Evolutionary conservation across 768 basidiomycete species (phyloP).

Genomic region (Boletus fagicola): DNA sequence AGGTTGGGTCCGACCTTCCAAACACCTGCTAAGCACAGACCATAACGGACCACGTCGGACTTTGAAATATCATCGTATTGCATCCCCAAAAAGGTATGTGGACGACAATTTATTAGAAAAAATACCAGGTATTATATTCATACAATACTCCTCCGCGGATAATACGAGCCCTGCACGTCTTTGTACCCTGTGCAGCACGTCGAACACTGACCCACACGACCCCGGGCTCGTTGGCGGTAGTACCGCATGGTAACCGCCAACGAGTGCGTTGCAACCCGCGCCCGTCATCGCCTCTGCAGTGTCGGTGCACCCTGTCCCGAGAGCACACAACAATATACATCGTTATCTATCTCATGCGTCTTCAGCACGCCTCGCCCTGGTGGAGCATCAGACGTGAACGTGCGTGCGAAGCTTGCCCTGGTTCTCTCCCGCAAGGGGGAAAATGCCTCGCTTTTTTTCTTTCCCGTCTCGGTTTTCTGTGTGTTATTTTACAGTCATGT

Average conservation of each 20-base stretch:
- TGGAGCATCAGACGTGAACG: constrained; percentile 25
- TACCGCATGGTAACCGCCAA: neutral
- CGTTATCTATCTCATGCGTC: constrained; percentile 1
- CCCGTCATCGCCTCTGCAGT: neutral
- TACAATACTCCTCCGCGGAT: constrained; percentile 10
- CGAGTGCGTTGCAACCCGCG: neutral
- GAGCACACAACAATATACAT: neutral
- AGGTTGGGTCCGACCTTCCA: constrained; percentile 48
- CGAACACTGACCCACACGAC: neutral
- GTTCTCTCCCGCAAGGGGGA: constrained; percentile 12
- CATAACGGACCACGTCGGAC: constrained; percentile 36
- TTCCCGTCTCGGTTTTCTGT: constrained; percentile 11
- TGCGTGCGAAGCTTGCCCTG: constrained; percentile 27
- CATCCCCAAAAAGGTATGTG: constrained; percentile 15
- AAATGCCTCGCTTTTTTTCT: constrained; percentile 10
- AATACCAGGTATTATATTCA: constrained; percentile 8
- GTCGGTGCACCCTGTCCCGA: neutral
- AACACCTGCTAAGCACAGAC: constrained; percentile 40
- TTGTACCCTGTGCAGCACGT: neutral
- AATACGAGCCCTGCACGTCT: neutral
- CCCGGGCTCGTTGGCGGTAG: neutral
- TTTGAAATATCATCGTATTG: constrained; percentile 30
- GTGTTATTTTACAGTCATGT: constrained; percentile 3
- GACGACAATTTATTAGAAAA: constrained; percentile 22
- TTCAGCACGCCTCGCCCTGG: constrained; percentile 17